These are phyloP conservation scores for Kitagawia praeruptora DNA, from an alignment of 129 eudicot genomes.

Conservation along the genomic window DNA sequence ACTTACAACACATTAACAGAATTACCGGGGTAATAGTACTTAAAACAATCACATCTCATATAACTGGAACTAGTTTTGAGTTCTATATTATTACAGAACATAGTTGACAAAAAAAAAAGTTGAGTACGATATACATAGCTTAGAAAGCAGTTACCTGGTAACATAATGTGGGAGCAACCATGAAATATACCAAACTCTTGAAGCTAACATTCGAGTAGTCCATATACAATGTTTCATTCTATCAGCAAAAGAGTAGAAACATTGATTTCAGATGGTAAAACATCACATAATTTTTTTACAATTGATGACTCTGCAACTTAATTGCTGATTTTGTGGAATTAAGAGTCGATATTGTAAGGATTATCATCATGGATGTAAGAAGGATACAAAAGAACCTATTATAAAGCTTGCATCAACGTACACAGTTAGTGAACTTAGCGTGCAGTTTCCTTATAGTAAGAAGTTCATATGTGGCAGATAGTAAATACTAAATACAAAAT, in stretches of 20 bases:
- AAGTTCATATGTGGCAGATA: background rate
- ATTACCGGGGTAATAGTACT: background rate
- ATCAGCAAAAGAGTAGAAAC: constrained; percentile 8
- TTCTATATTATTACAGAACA: background rate
- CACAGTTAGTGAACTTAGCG: background rate
- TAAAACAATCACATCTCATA: background rate
- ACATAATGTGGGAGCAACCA: constrained; percentile 96
- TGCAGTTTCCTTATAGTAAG: background rate
- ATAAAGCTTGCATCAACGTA: background rate
- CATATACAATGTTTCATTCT: constrained; percentile 44
- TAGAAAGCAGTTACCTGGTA: constrained; percentile 54
- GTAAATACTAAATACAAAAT: background rate
- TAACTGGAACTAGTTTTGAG: background rate
- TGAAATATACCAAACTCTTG: constrained; percentile 80
- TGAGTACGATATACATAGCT: background rate
- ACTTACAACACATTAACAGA: background rate
- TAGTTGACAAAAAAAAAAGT: background rate
- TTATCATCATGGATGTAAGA: background rate
- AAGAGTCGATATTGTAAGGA: background rate
- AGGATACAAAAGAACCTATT: background rate
- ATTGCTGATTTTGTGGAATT: background rate
- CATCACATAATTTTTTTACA: background rate
- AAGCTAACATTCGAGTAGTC: constrained; percentile 53
- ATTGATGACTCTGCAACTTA: background rate
- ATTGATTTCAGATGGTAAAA: background rate